These are phyloP conservation scores for Chaetomiaceae sp. DNA, from an alignment of 2,329 filamentous ascomycete species.

Conservation along the genomic window DNA sequence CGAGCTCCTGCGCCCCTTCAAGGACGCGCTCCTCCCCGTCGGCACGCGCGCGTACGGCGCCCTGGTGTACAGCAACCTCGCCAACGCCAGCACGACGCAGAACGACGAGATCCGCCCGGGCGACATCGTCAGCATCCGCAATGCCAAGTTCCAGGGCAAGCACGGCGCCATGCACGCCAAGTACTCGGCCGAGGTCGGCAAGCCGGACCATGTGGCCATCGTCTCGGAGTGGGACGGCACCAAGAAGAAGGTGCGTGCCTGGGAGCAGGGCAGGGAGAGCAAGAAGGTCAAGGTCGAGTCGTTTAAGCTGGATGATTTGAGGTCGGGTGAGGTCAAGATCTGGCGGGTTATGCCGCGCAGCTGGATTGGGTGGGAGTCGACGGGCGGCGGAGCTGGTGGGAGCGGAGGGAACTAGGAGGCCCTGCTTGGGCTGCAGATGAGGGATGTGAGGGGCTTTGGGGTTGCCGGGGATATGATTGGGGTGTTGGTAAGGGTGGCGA, in stretches of 20 bases:
- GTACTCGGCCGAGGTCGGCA: slow-evolving; percentile 83
- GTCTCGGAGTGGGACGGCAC: slow-evolving; percentile 97
- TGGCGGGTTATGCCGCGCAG: slow-evolving; percentile 90
- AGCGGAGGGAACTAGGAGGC: slow-evolving; percentile 58
- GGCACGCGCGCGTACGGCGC: slow-evolving; percentile 89
- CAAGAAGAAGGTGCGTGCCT: slow-evolving; percentile 93
- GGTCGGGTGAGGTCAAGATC: slow-evolving; percentile 92
- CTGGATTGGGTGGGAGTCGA: slow-evolving; percentile 82
- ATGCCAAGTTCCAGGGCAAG: slow-evolving; percentile 91
- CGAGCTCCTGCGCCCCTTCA: slow-evolving; percentile 70
- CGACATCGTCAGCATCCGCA: slow-evolving; percentile 88
- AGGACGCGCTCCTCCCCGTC: slow-evolving; percentile 72
- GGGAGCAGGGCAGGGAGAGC: slow-evolving; percentile 91
- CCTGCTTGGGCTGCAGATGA: slow-evolving; percentile 20
- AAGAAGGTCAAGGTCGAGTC: slow-evolving; percentile 93
- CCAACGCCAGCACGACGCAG: slow-evolving; percentile 85
- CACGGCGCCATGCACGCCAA: slow-evolving; percentile 94
- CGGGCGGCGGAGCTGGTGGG: slow-evolving; percentile 30
- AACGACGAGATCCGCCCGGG: slow-evolving; percentile 88
- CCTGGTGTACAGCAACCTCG: slow-evolving; percentile 88
- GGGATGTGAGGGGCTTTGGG: slow-evolving; percentile 5
- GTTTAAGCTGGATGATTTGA: slow-evolving; percentile 86
- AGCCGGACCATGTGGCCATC: slow-evolving; percentile 80
- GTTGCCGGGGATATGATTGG: slow-evolving; percentile 8
- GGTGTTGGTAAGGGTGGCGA: slow-evolving; percentile 21